Conservation (phyloP, 2,329 filamentous ascomycete species). For the Aspergillus awamori region DNA sequence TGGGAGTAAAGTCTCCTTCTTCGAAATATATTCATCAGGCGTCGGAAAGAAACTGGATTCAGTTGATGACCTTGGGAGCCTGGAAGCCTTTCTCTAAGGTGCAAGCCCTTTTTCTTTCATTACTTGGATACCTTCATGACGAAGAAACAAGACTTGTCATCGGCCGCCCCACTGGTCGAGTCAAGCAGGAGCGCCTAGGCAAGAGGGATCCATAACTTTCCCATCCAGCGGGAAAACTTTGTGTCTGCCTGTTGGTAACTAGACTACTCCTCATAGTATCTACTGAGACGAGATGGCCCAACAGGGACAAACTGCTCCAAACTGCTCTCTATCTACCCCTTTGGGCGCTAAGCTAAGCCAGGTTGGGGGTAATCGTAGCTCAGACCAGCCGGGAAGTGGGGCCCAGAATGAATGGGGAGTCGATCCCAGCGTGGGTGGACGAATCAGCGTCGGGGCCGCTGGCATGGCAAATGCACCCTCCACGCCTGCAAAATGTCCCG, state of each 20-base stretch:
- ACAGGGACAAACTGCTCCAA: too few species aligned
- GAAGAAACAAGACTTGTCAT: slow-evolving; percentile 13
- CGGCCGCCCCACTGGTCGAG: slow-evolving; percentile 11
- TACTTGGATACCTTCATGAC: neutral
- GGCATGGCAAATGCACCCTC: slow-evolving; percentile 18
- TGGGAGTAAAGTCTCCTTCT: neutral
- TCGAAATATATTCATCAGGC: neutral
- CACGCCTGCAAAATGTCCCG: slow-evolving; percentile 20
- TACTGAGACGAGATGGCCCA: too few species aligned
- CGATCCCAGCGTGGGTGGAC: slow-evolving; percentile 13
- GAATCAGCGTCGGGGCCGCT: slow-evolving; percentile 13
- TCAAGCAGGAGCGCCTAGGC: neutral
- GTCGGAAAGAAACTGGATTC: neutral
- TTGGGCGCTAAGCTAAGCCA: neutral
- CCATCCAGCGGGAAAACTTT: slow-evolving; percentile 9
- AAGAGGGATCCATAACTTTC: slow-evolving; percentile 8
- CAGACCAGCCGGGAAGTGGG: slow-evolving; percentile 23
- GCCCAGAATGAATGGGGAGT: slow-evolving; percentile 16
- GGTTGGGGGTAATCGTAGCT: slow-evolving; percentile 4
- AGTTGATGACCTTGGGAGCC: neutral
- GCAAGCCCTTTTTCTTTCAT: neutral
- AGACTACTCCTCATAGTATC: too few species aligned
- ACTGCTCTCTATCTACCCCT: neutral
- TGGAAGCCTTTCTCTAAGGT: neutral
- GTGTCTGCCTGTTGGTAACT: slow-evolving; percentile 9